These are phyloP conservation scores for Acacia confusa DNA, from an alignment of 306 rosid species.

Conservation along the genomic window DNA sequence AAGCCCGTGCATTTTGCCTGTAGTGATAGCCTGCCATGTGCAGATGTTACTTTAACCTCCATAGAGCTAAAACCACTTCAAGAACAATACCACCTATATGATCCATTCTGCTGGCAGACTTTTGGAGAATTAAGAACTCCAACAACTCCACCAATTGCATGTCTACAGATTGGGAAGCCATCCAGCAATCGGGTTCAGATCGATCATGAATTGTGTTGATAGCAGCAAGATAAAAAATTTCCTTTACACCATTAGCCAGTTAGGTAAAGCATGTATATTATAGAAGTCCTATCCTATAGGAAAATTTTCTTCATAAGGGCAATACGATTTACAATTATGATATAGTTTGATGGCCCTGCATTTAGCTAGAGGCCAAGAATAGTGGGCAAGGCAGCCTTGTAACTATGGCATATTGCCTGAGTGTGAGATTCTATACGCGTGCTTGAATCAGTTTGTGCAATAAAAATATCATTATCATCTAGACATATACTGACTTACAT, in stretches of 20 bases:
- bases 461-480: conserved; percentile 27
- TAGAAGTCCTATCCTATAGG: conserved; percentile 49
- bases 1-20: conserved; percentile 94
- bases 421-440: conserved; percentile 38
- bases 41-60: conserved; percentile 73
- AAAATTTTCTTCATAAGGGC: conserved; percentile 44
- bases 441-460: conserved; percentile 35
- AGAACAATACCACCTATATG: conserved; percentile 71
- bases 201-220: conserved; percentile 67
- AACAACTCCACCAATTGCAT: conserved; percentile 77
- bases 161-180: conserved; percentile 88
- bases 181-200: conserved; percentile 68
- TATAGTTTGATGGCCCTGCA: conserved; percentile 47
- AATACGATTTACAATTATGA: conserved; percentile 35
- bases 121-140: conserved; percentile 84
- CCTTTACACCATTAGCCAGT: conserved; percentile 45
- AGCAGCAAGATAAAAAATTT: conserved; percentile 54
- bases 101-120: conserved; percentile 93
- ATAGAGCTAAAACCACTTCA: conserved; percentile 76
- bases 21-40: conserved; percentile 88
- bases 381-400: conserved; percentile 40
- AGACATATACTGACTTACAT: not conserved
- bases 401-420: conserved; percentile 42
- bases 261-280: conserved; percentile 50
- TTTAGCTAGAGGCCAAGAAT: conserved; percentile 45